Conservation (phyloP, 768 basidiomycete genomes). For the Cyclocybe aegerita region DNA sequence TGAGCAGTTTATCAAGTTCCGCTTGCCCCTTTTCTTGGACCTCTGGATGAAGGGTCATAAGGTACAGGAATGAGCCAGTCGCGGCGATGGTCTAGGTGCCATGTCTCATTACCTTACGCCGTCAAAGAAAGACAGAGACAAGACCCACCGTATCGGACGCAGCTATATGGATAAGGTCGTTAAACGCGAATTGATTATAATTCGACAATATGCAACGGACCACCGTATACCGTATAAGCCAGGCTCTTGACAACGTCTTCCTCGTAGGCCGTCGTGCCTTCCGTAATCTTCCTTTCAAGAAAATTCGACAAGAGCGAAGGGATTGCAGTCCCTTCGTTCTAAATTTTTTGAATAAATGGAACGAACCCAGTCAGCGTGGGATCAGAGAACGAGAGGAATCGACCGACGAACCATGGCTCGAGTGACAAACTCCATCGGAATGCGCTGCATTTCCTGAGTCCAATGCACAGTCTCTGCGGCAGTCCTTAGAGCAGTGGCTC, state of each 20-base stretch:
- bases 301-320: constrained; percentile 8
- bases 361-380: not conserved
- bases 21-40: constrained; percentile 30
- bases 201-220: constrained; percentile 1
- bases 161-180: not conserved
- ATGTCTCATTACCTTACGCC: not conserved
- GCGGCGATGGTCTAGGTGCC: constrained; percentile 9
- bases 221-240: constrained; percentile 14
- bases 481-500: constrained; percentile 2
- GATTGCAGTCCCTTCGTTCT: constrained; percentile 6
- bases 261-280: constrained; percentile 2
- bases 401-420: too few relatives aligned
- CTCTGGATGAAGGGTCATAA: constrained; percentile 28
- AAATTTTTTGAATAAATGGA: not conserved
- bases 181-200: not conserved
- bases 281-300: constrained; percentile 4
- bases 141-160: constrained; percentile 12
- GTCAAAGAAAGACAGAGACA: not conserved
- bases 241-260: constrained; percentile 9
- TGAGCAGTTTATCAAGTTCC: constrained; percentile 32
- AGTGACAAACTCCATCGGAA: constrained; percentile 11
- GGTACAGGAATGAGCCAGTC: constrained; percentile 23
- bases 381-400: not conserved
- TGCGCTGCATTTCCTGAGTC: constrained; percentile 2
- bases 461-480: not conserved